A percentile compares a stretch with the other conserved stretches of the same genome.
These are phyloP conservation scores for Panaeolus cyanescens DNA, from an alignment of 768 basidiomycete genomes.

Conservation along the genomic window DNA sequence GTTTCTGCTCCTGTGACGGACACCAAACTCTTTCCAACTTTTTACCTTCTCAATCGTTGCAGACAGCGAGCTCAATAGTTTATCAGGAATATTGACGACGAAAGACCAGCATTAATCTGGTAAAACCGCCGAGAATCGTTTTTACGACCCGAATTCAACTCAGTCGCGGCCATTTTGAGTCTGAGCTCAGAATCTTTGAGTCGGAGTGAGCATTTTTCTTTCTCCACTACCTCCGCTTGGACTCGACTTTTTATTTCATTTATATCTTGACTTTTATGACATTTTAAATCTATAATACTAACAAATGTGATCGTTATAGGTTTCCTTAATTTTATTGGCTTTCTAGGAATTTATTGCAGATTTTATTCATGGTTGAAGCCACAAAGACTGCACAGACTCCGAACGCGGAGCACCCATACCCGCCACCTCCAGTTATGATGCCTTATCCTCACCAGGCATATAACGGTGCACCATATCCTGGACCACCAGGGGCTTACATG, in stretches of 20 bases:
- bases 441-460: constrained; percentile 34
- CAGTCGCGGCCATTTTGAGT: constrained; percentile 28
- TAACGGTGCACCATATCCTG: constrained; percentile 31
- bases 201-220: constrained; percentile 47
- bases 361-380: constrained; percentile 33
- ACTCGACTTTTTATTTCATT: constrained; percentile 6
- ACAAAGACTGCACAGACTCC: constrained; percentile 23
- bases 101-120: neutral
- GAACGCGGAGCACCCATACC: constrained; percentile 34
- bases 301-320: neutral
- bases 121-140: neutral
- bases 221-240: constrained; percentile 18
- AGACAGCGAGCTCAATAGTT: constrained; percentile 1
- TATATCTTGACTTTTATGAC: constrained; percentile 10
- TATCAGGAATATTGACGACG: neutral
- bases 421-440: constrained; percentile 28
- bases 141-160: neutral
- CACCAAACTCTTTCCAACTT: constrained; percentile 5
- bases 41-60: constrained; percentile 7
- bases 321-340: neutral
- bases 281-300: neutral
- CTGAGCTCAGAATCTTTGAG: constrained; percentile 50
- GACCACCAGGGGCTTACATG: constrained; percentile 36
- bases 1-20: constrained; percentile 14
- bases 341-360: neutral